These are phyloP conservation scores for Hordeum pubiflorum DNA, from an alignment of 202 grass and related monocot species.

Conservation along the genomic window DNA sequence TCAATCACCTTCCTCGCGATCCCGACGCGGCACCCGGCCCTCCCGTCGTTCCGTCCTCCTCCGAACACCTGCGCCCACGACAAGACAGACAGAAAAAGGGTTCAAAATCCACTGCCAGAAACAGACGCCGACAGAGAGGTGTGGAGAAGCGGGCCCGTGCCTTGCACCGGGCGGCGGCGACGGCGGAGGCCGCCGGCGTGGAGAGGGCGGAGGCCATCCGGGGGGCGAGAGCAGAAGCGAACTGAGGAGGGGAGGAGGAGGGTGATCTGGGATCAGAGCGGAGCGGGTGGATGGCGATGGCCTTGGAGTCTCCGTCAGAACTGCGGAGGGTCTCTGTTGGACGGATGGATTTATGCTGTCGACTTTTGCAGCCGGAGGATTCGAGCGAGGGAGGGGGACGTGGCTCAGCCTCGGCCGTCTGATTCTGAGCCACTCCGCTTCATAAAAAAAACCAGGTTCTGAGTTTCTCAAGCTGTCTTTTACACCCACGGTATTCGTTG, in stretches of 20 bases:
- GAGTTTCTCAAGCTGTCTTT: background rate
- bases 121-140: background rate
- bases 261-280: background rate
- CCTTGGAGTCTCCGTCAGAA: slow-evolving; percentile 33
- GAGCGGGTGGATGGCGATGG: slow-evolving; percentile 33
- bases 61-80: slow-evolving; percentile 18
- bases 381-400: background rate
- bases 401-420: background rate
- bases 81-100: background rate
- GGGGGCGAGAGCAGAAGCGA: background rate
- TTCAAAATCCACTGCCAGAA: background rate
- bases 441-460: background rate
- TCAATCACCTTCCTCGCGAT: slow-evolving; percentile 38
- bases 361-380: background rate
- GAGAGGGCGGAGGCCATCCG: slow-evolving; percentile 33
- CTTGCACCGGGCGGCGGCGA: slow-evolving; percentile 17
- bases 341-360: background rate
- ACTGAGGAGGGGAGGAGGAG: background rate
- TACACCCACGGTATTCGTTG: background rate
- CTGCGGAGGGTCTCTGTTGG: background rate
- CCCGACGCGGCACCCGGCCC: slow-evolving; percentile 22
- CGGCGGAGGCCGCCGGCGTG: slow-evolving; percentile 22
- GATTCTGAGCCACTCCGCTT: background rate
- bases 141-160: background rate
- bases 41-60: background rate